Evolutionary conservation across 352 stramenopile species (phyloP).

Genomic region (Globisporangium barbulae): DNA sequence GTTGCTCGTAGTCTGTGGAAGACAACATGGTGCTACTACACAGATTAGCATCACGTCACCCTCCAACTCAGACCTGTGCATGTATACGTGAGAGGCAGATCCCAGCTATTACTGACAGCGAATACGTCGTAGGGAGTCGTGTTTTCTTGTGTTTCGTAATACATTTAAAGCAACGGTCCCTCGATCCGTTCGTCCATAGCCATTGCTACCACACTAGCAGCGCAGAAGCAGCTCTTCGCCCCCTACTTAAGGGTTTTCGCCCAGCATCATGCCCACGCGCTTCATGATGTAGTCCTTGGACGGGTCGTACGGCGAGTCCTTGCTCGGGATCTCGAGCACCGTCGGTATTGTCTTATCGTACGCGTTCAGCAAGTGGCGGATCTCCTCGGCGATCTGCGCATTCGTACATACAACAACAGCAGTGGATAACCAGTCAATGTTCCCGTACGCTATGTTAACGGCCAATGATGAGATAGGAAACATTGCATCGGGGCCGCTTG

Average conservation of each 20-base stretch:
- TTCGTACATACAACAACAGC: neutral
- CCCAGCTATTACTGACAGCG: no score
- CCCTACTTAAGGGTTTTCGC: constrained; percentile 37
- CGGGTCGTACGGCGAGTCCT: constrained; percentile 95
- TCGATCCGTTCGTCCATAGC: neutral
- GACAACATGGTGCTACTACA: no score
- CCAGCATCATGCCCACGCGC: constrained; percentile 93
- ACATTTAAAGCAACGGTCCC: neutral
- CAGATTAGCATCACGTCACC: no score
- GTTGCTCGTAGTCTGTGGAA: no score
- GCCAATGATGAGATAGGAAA: neutral
- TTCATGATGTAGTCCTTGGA: constrained; percentile 99
- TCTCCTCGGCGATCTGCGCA: constrained; percentile 93
- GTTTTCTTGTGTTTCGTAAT: neutral
- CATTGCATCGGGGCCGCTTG: neutral
- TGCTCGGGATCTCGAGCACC: constrained; percentile 98
- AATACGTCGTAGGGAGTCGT: no score
- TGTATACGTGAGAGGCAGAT: no score
- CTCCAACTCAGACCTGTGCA: no score
- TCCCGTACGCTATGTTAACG: neutral
- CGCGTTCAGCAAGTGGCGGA: constrained; percentile 96
- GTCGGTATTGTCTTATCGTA: constrained; percentile 99
- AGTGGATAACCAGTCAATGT: neutral
- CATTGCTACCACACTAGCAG: neutral
- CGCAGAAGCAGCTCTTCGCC: neutral